phyloP scores from a whole-genome alignment of 345 rosid genomes.

The Triadica sebifera region DNA sequence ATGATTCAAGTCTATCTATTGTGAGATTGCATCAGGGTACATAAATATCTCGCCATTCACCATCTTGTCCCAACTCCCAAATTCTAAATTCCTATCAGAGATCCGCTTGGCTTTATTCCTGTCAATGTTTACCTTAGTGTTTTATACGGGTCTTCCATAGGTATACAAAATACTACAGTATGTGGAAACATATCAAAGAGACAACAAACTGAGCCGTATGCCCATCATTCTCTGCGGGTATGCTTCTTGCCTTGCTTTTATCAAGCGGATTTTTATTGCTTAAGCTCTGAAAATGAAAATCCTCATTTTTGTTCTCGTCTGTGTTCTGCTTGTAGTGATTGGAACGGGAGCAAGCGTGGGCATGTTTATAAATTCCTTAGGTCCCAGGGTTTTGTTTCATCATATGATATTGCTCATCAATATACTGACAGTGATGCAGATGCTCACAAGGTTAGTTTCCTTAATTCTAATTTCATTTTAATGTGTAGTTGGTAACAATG shows the following conservation, averaged over 20 bases:
- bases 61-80: too few species aligned
- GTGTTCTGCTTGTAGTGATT: conserved; percentile 55
- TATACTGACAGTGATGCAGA: conserved; percentile 73
- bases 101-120: background rate
- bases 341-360: conserved; percentile 99
- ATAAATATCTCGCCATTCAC: background rate
- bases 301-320: background rate
- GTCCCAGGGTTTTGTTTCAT: conserved; percentile 89
- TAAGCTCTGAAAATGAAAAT: background rate
- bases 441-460: conserved; percentile 71
- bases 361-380: conserved; percentile 93
- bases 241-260: conserved; percentile 1
- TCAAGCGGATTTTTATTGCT: background rate
- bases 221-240: conserved; percentile 91
- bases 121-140: conserved; percentile 1
- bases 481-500: background rate
- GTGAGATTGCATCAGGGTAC: conserved; percentile 87
- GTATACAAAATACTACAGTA: conserved; percentile 78
- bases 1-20: conserved; percentile 68
- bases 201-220: conserved; percentile 52
- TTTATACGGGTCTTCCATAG: conserved; percentile 34
- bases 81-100: background rate
- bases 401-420: conserved; percentile 86
- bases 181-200: conserved; percentile 70
- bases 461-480: conserved; percentile 2